Base-by-base conservation (phyloP, 306 rosid genomes). In the Rosa lucieae region DNA sequence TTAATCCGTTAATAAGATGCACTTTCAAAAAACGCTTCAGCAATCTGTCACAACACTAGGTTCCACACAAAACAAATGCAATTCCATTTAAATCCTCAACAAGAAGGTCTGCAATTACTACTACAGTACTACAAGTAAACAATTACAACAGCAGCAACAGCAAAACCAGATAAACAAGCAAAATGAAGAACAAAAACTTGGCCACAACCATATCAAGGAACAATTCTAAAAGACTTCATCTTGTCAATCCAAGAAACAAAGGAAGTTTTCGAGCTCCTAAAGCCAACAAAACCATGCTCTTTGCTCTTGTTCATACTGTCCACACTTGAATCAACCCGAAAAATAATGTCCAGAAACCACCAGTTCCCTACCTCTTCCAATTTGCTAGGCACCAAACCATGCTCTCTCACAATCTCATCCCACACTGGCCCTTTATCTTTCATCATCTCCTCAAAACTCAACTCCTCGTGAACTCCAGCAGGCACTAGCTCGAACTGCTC, bases 291-390 rank as follows among this genome's bases (percentile, higher is more conserved):
- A 0, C 96, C 93, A 56, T 85, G 85, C 61, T 91, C 84, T 77
- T 89, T 91, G 49, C 90, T 73, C 82, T 89, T 87, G 82, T 88
- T 91, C 93, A 87, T 91, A 76, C 75, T 79, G 43, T 87, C 90
- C 58, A 85, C 46, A 8, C 18, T 0, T 0, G 73, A 67, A 12
- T 17, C 79, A 5, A 9, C 47, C 2, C 77, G 42, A 0, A 91
- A 52, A 0, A 61, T 11, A 6, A 42, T 0, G 73, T 91, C 93
- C 17, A 10, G 76, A 77, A 82, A 78, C 91, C 90, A 90, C 92
- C 91, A 91, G 0, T 70, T 72, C 40, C 83, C 90, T 62, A 89
- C 78, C 18, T 91, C 87, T 29, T 86, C 86, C 63, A 91, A 71
- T 40, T 87, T 87, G 0, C 89, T 82, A 0, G 82, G 78, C 23